Base-by-base conservation (phyloP, 2,329 filamentous ascomycete genomes). In the Ceratocystis cacaofunesta region DNA sequence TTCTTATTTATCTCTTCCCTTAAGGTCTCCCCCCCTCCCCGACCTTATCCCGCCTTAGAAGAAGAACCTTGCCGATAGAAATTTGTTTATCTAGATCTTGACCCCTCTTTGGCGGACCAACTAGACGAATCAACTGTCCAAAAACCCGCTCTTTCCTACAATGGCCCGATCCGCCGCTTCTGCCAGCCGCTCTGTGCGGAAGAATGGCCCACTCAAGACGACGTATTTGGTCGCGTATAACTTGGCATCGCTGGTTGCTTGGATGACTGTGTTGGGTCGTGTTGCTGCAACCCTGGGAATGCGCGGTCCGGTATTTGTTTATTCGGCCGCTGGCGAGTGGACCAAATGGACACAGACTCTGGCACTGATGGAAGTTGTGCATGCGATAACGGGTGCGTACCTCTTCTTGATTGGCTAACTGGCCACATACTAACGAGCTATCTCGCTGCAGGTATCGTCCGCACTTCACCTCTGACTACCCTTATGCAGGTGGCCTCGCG, bases 211-310 rank as follows among this genome's bases (percentile, higher is more conserved):
- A 71, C 30, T 79, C 68, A 85, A 84, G 74, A 81, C 78, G 65
- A 78, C 77, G 72, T 96, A 96, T 78, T 84, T 97, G 64, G 81
- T 92, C 72, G 78, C 85, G 70, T 99, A 97, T 82, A 97, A 97
- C 77, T 80, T 85, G 71, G 72, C 86, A 69, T 95, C 87, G 64
- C 84, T 90, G 68, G 73, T 85, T 25, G 82, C 92, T 64, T 99
- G 94, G 94, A 76, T 82, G 50, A 82, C 84, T 19, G 85, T 96
- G 64, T 83, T 96, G 50, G 81, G 83, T 65, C 84, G 89, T 68
- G 86, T 88, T 2, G 71, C 85, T 30, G 69, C 75, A 32, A 75
- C 85, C 65, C 80, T 87, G 25, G 73, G 79, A 25, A 70, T 79
- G 28, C 74, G 77, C n/a, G 82, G 83, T 7, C 81, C 84, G 64